phyloP scores from a whole-genome alignment of 495 filamentous ascomycete genomes.

The Hypomontagnella monticulosa region DNA sequence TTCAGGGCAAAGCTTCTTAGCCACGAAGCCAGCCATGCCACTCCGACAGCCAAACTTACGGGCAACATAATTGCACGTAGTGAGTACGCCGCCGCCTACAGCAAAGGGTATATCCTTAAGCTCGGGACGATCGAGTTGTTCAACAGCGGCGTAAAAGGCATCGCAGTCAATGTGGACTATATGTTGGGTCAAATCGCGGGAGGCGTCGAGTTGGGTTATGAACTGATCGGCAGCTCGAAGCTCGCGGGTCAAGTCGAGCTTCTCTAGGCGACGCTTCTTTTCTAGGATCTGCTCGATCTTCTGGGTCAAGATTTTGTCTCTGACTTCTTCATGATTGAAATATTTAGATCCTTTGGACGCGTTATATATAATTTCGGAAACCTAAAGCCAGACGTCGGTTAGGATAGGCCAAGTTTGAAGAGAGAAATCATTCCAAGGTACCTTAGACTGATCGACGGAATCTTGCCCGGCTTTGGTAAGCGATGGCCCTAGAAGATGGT shows the following conservation, averaged over 20 bases:
- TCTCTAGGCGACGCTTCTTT: constrained; percentile 80
- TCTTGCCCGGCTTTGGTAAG: constrained; percentile 96
- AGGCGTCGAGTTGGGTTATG: constrained; percentile 78
- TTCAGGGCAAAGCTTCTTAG: constrained; percentile 90
- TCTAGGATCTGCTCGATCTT: constrained; percentile 85
- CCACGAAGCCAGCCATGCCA: constrained; percentile 96
- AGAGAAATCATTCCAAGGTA: constrained; percentile 39
- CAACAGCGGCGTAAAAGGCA: constrained; percentile 96
- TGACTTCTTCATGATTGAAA: constrained; percentile 89
- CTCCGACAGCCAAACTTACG: constrained; percentile 89
- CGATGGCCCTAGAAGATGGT: constrained; percentile 87
- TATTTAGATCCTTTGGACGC: constrained; percentile 97
- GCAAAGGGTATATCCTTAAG: constrained; percentile 91
- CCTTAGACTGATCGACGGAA: constrained; percentile 89
- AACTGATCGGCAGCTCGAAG: constrained; percentile 81
- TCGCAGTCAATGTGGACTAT: constrained; percentile 97
- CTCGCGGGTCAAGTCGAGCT: constrained; percentile 76
- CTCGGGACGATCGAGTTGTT: constrained; percentile 90
- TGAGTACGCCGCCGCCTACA: constrained; percentile 90
- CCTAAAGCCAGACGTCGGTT: constrained; percentile 51
- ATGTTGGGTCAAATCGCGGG: constrained; percentile 81
- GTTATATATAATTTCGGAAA: constrained; percentile 97
- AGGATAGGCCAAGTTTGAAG: not conserved
- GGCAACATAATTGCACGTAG: constrained; percentile 94
- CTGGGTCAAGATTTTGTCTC: constrained; percentile 82